Evolutionary conservation across 2,329 filamentous ascomycete genomes (phyloP).

Genomic region (Paraphaeosphaeria sporulosa): DNA sequence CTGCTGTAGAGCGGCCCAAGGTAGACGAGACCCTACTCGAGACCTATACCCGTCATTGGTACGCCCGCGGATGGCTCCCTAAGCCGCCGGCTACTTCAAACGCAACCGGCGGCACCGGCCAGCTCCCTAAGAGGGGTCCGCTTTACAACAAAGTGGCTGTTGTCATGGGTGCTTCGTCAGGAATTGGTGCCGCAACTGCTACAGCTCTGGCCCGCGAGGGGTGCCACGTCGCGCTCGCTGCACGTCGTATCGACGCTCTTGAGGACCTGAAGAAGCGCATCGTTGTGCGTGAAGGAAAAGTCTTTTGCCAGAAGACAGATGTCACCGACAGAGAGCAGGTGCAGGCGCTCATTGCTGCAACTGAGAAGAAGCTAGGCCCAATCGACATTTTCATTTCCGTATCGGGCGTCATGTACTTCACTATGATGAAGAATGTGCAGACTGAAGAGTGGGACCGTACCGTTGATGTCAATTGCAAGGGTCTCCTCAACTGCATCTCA

Average conservation of each 20-base stretch:
- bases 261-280: conserved; percentile 71
- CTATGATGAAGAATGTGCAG: conserved; percentile 81
- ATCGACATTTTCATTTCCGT: conserved; percentile 82
- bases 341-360: conserved; percentile 67
- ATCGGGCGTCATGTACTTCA: conserved; percentile 88
- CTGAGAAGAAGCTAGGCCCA: conserved; percentile 70
- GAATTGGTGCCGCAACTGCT: conserved; percentile 79
- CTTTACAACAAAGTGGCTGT: conserved; percentile 75
- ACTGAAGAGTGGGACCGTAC: conserved; percentile 81
- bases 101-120: conserved; percentile 54
- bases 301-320: conserved; percentile 74
- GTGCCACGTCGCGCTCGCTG: conserved; percentile 74
- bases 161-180: conserved; percentile 80
- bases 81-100: conserved; percentile 64
- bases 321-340: conserved; percentile 73
- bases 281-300: conserved; percentile 65
- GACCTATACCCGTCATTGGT: conserved; percentile 82
- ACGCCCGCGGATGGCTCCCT: conserved; percentile 78
- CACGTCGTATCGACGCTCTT: conserved; percentile 73
- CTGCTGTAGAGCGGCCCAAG: conserved; percentile 68
- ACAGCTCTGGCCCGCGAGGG: conserved; percentile 73
- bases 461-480: conserved; percentile 88
- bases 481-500: conserved; percentile 75
- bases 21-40: conserved; percentile 75
- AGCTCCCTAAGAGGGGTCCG: conserved; percentile 62